phyloP scores from a whole-genome alignment of 2,329 filamentous ascomycete species.

The Aspergillus unguis region DNA sequence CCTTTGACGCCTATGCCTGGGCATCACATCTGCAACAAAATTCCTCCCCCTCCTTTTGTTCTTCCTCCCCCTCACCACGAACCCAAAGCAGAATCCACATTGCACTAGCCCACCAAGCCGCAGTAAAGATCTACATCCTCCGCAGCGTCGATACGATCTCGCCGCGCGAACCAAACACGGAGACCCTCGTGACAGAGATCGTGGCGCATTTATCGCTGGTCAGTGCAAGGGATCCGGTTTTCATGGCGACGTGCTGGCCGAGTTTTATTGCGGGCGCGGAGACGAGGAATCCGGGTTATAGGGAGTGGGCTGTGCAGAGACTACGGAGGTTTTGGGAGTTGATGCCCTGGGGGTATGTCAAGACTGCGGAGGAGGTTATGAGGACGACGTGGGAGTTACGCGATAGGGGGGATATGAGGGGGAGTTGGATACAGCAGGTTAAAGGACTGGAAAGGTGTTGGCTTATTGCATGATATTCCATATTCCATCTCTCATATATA shows the following conservation, averaged over 20 bases:
- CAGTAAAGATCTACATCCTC: not conserved
- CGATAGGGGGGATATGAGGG: not conserved
- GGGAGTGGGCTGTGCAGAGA: not conserved
- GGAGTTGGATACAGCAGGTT: not conserved
- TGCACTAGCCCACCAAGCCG: not conserved
- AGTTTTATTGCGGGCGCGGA: constrained; percentile 11
- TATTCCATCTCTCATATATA: not conserved
- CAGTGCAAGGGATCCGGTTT: not conserved
- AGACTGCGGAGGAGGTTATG: constrained; percentile 9
- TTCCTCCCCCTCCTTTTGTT: too few species aligned
- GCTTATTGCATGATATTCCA: not conserved
- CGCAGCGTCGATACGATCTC: not conserved
- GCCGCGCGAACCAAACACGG: not conserved
- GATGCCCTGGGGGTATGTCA: constrained; percentile 9
- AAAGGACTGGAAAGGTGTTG: not conserved
- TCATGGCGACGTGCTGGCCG: constrained; percentile 10
- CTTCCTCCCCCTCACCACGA: not conserved
- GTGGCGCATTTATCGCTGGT: not conserved
- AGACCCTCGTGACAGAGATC: not conserved
- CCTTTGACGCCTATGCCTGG: not conserved
- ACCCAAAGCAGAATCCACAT: not conserved
- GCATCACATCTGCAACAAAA: not conserved
- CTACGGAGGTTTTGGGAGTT: not conserved
- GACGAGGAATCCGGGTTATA: not conserved
- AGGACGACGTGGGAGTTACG: constrained; percentile 3